Evolutionary conservation across 306 rosid species (phyloP).

Genomic region (Quercus variabilis): DNA sequence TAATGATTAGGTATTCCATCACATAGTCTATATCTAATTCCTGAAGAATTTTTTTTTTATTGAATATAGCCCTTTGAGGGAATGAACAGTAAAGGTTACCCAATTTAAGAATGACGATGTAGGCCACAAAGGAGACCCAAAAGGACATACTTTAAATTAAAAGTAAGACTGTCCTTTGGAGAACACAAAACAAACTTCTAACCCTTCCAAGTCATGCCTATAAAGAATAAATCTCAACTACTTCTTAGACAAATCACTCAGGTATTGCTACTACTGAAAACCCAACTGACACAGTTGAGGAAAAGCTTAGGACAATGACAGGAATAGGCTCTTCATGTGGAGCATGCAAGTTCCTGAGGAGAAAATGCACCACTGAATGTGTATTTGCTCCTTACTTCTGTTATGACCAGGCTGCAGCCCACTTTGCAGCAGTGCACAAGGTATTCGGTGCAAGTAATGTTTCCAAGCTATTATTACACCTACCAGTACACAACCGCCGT

Average conservation of each 20-base stretch:
- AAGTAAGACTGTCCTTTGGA: constrained; percentile 43
- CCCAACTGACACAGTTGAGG: constrained; percentile 20
- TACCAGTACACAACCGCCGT: constrained; percentile 60
- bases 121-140: constrained; percentile 76
- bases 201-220: constrained; percentile 43
- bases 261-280: constrained; percentile 14
- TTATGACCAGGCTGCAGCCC: constrained; percentile 68
- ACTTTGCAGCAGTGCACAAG: constrained; percentile 83
- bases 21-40: constrained; percentile 18
- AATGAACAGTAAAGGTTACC: constrained; percentile 49
- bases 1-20: constrained; percentile 59
- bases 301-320: constrained; percentile 48
- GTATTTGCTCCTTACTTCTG: constrained; percentile 81
- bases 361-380: constrained; percentile 68
- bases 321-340: constrained; percentile 80
- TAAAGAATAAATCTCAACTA: constrained; percentile 51
- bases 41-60: constrained; percentile 23
- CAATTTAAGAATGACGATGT: constrained; percentile 57
- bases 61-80: constrained; percentile 34
- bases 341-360: constrained; percentile 83
- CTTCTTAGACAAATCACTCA: constrained; percentile 22
- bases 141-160: constrained; percentile 34
- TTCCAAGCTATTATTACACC: constrained; percentile 60
- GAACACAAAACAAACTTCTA: constrained; percentile 27
- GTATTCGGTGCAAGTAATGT: constrained; percentile 87